Conservation (phyloP, 805 yeast genomes). For the Tetrapisispora namnaoensis region DNA sequence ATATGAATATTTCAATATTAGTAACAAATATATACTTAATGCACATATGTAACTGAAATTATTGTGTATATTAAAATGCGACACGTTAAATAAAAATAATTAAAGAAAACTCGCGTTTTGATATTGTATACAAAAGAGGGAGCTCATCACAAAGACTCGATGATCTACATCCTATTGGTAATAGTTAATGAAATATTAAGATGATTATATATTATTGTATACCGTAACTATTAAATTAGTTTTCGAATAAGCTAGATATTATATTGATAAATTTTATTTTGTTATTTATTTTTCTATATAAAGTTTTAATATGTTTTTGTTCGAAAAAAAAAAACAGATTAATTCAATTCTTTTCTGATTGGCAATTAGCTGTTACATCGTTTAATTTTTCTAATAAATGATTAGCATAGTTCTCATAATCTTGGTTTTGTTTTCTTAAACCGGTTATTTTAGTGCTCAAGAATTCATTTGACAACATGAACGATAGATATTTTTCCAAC, state of each 20-base stretch:
- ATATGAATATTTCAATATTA: too few species aligned
- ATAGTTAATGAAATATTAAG: too few species aligned
- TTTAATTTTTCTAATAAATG: constrained; percentile 8
- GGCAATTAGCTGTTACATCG: neutral
- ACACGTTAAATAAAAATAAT: neutral
- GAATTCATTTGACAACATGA: constrained; percentile 18
- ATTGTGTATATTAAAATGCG: neutral
- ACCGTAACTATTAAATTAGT: too few species aligned
- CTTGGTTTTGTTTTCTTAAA: constrained; percentile 12
- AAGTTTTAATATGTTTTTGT: too few species aligned
- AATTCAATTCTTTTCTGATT: neutral
- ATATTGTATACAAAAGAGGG: neutral
- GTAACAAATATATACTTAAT: too few species aligned
- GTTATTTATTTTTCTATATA: neutral
- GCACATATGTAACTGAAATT: too few species aligned
- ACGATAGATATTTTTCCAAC: constrained; percentile 14
- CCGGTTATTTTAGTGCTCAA: constrained; percentile 16
- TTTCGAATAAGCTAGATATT: too few species aligned
- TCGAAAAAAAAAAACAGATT: too few species aligned
- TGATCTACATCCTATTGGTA: too few species aligned
- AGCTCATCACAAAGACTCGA: neutral
- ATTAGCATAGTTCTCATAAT: constrained; percentile 9
- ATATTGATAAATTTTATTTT: too few species aligned
- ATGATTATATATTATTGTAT: too few species aligned
- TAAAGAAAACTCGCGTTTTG: neutral